A percentile compares a stretch with the other conserved stretches of the same genome.
Conservation (phyloP, 208 protist species). For the Crithidia thermophila region DNA sequence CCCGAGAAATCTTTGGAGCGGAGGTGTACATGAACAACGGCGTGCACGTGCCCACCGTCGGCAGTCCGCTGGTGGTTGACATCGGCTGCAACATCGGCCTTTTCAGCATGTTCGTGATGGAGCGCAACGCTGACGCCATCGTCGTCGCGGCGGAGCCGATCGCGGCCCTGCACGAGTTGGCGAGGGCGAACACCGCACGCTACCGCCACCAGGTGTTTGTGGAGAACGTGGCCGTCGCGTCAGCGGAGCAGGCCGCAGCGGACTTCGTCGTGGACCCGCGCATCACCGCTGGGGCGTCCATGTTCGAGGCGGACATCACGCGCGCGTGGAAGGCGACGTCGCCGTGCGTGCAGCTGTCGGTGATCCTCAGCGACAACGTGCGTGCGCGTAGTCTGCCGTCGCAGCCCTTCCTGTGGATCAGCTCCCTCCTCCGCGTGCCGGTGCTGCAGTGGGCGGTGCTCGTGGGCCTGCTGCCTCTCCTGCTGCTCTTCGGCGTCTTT, state of each 20-base stretch:
- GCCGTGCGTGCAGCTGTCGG: slow-evolving; percentile 19
- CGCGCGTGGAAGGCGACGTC: slow-evolving; percentile 17
- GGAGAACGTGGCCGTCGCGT: slow-evolving; percentile 24
- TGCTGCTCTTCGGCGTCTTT: slow-evolving; percentile 28
- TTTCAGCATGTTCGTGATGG: slow-evolving; percentile 32
- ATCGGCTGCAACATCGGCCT: slow-evolving; percentile 52
- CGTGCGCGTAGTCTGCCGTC: slow-evolving; percentile 21
- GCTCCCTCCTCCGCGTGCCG: slow-evolving; percentile 20
- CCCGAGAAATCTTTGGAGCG: slow-evolving; percentile 42
- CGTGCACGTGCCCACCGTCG: slow-evolving; percentile 9
- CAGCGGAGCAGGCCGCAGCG: not conserved
- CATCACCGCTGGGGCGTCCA: slow-evolving; percentile 37
- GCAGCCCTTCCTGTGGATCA: slow-evolving; percentile 15
- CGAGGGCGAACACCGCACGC: slow-evolving; percentile 22
- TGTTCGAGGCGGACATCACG: slow-evolving; percentile 29
- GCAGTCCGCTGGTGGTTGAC: slow-evolving; percentile 41
- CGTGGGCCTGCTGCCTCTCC: slow-evolving; percentile 2
- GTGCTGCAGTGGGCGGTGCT: slow-evolving; percentile 19
- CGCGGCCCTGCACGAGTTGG: slow-evolving; percentile 17
- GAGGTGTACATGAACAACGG: slow-evolving; percentile 42
- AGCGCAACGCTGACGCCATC: slow-evolving; percentile 21
- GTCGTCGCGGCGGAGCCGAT: slow-evolving; percentile 48
- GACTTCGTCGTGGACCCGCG: slow-evolving; percentile 29
- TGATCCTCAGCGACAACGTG: slow-evolving; percentile 25
- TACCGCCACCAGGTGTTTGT: slow-evolving; percentile 23